Conservation (phyloP, 2,329 filamentous ascomycete genomes). For the Colletotrichum tamarilloi region DNA sequence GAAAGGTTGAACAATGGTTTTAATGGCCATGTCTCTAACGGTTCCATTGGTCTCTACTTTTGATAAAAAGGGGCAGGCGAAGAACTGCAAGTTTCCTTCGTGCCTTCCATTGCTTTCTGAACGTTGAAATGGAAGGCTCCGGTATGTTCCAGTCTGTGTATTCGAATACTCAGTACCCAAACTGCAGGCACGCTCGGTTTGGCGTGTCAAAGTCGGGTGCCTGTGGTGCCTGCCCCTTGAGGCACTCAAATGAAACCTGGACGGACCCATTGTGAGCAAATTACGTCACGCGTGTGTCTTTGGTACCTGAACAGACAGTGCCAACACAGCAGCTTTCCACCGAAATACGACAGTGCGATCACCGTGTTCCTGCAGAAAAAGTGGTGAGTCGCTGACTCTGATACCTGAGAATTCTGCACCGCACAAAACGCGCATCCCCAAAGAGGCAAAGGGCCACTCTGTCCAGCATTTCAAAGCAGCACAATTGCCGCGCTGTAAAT, state of each 20-base stretch:
- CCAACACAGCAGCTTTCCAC: fast-evolving
- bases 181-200: conserved; percentile 15
- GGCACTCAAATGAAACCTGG: conserved; percentile 29
- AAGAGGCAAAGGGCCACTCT: conserved; percentile 29
- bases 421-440: conserved; percentile 33
- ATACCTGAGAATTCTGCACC: conserved; percentile 29
- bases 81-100: no score
- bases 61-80: no score
- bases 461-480: conserved; percentile 26
- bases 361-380: conserved; percentile 12
- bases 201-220: conserved; percentile 12
- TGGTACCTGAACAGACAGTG: conserved; percentile 11
- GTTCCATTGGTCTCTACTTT: no score
- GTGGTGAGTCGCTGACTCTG: conserved; percentile 5
- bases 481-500: conserved; percentile 23
- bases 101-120: no score
- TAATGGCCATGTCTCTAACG: no score
- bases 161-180: not conserved
- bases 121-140: conserved; percentile 1
- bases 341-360: fast-evolving
- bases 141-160: conserved; percentile 5
- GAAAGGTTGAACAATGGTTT: no score
- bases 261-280: conserved; percentile 30
- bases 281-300: conserved; percentile 30
- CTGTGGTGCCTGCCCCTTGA: not conserved